Evolutionary conservation across 208 protist genomes (phyloP), one percentile per base, ranked within the genome.

Genomic region (Leishmania aethiopica): DNA sequence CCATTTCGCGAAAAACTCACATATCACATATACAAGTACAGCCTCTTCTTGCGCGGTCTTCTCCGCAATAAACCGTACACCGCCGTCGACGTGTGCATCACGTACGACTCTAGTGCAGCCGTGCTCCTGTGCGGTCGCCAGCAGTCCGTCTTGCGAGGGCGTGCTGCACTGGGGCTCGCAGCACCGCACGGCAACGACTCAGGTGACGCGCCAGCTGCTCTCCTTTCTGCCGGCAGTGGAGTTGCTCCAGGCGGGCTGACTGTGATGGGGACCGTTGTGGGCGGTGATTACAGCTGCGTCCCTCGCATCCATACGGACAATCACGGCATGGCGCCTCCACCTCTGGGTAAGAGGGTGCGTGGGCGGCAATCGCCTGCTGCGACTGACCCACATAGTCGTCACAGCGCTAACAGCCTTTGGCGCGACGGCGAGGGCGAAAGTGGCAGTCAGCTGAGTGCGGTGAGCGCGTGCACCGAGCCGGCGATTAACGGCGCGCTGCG

Each of bases 11-110:
- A 85, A 59, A 79, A 59, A 32, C 85, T 83, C 28, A 67, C 73
- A n/a, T 81, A 84, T 40, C 77, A 84, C 40, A 62, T 86, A 4
- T 83, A 79, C 76, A 75, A 75, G 71, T 10, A 74, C 64, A 87
- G 66, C 55, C 37, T 84, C 5, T 5, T 81, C 7, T 35, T 77
- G 13, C 75, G 69, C 22, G 55, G 86, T 22, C 32, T 53, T 53
- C 19, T 89, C 8, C 11, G n/a, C 37, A 78, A 74, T 10, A 67
- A 57, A 15, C 81, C 83, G 42, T 53, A 85, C 49, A 85, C 79
- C 40, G 73, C 77, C 28, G 37, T 86, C 67, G 55, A 62, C n/a
- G 77, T 84, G 59, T 53, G 53, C 49, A 74, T 84, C 19, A 69
- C 64, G 45, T 87, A 83, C 72, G 77, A 82, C 22, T 83, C 80